Base-by-base conservation (phyloP, 108 stramenopile genomes). In the Conticribra guillardii region DNA sequence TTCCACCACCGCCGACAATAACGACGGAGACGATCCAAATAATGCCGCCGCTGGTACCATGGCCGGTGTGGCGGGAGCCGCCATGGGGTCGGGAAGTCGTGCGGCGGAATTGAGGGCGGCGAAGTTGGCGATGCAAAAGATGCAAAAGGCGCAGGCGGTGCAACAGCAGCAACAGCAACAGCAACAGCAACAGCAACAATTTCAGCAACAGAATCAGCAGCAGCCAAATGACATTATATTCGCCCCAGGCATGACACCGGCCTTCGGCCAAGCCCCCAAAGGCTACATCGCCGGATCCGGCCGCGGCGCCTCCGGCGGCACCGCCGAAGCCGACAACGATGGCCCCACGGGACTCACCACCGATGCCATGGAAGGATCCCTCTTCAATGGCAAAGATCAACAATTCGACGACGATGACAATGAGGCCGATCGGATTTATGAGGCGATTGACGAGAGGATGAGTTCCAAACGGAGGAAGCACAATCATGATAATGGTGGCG, bases 381-480 rank as follows among this genome's bases (percentile, higher is more conserved):
- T 79, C 2, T 79, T 79, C 34, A 48, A 54, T 11, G 74, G 76
- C 27, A 73, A 61, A 59, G 67, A 80, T 21, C 81, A 83, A 30
- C 93, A 85, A 21, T 97, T 95, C 67, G 97, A 97, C 46, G 84
- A 94, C 16, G 98, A 97, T 29, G 98, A 98, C 79, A 89, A 84
- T 56, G 97, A 98, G 84, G 98, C 99, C 23, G 99, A 99, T 74
- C 54, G 71, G 50, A 91, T 98, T 24, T 99, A 98, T 77, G 92
- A 85, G 22, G 90, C 95, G 5, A 94, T 99, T 70, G 98, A 99
- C 71, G 97, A 97, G 84, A 84, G 91, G 58, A 89, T 99, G 94
- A 82, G 82, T 46, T 79, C 86, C 50, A 88, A 85, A 47, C 80
- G 95, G 60, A 72, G 84, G 49, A 80, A 83, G 50, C 65, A 45